Evolutionary conservation across 257 asterid species (phyloP).

Genomic region (Agastache rugosa): DNA sequence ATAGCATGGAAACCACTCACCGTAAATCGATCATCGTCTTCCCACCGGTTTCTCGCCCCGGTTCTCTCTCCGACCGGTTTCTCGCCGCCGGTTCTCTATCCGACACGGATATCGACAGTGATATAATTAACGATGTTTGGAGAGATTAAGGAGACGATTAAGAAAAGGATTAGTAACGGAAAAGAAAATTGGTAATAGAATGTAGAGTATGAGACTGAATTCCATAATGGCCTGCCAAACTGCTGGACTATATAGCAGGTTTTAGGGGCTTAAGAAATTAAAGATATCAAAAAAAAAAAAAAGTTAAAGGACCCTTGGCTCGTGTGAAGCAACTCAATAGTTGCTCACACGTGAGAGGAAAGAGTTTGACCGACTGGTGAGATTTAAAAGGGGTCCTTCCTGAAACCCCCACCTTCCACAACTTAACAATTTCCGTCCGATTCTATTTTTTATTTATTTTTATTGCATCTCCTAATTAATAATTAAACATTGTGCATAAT

Average conservation of each 20-base stretch:
- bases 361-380: constrained; percentile 48
- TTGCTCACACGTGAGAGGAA: constrained; percentile 32
- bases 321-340: constrained; percentile 33
- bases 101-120: too few relatives aligned
- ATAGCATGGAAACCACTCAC: constrained; percentile 66
- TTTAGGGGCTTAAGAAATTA: constrained; percentile 8
- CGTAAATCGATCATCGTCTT: background rate
- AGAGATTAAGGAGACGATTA: background rate
- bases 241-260: background rate
- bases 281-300: background rate
- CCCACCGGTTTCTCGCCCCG: constrained; percentile 6
- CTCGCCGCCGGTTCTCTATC: too few relatives aligned
- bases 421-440: background rate
- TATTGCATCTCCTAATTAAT: too few relatives aligned
- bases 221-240: background rate
- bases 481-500: too few relatives aligned
- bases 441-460: too few relatives aligned
- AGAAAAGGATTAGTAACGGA: too few relatives aligned
- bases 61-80: too few relatives aligned
- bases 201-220: background rate
- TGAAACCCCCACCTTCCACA: constrained; percentile 26
- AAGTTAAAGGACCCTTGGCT: background rate
- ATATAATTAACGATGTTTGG: too few relatives aligned
- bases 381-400: background rate
- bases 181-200: too few relatives aligned